A percentile compares a stretch with the other conserved stretches of the same genome.
Evolutionary conservation across 1,284 basidiomycete species (phyloP).

Genomic region (Fomitiporia mediterranea): DNA sequence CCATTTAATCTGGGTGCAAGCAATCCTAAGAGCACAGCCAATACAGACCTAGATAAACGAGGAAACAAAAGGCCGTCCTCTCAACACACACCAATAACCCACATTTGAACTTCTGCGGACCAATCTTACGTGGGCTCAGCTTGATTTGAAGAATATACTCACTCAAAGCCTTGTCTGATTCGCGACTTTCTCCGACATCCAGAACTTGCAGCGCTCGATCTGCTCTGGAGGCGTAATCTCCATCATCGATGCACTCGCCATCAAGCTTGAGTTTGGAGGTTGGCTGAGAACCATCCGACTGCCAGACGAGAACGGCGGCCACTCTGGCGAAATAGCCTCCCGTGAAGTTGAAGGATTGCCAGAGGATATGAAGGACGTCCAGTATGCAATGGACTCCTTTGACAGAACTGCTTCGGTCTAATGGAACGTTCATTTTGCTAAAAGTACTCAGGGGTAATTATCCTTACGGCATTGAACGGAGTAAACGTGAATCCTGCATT

Average conservation of each 20-base stretch:
- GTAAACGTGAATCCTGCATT: constrained; percentile 35
- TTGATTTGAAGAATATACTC: neutral
- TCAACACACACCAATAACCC: too few species aligned
- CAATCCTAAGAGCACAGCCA: too few species aligned
- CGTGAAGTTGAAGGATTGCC: constrained; percentile 34
- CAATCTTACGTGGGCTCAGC: too few species aligned
- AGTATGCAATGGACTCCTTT: constrained; percentile 40
- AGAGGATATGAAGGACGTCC: constrained; percentile 40
- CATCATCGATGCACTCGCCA: constrained; percentile 27
- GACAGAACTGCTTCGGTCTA: constrained; percentile 39
- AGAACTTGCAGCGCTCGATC: constrained; percentile 36
- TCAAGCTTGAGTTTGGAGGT: constrained; percentile 12
- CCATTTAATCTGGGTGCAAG: too few species aligned
- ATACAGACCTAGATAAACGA: too few species aligned
- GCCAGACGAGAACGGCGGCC: constrained; percentile 26
- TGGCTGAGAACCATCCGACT: constrained; percentile 27
- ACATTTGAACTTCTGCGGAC: too few species aligned
- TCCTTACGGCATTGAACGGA: constrained; percentile 35
- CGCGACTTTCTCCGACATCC: constrained; percentile 37
- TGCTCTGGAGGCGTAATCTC: constrained; percentile 31
- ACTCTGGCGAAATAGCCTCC: constrained; percentile 30
- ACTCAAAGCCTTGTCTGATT: constrained; percentile 26
- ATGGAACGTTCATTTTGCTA: neutral
- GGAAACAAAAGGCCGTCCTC: too few species aligned
- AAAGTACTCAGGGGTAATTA: constrained; percentile 2